A percentile compares a stretch with the other conserved stretches of the same genome.
phyloP scores from a whole-genome alignment of 1,284 basidiomycete species.

The Flammula alnicola region DNA sequence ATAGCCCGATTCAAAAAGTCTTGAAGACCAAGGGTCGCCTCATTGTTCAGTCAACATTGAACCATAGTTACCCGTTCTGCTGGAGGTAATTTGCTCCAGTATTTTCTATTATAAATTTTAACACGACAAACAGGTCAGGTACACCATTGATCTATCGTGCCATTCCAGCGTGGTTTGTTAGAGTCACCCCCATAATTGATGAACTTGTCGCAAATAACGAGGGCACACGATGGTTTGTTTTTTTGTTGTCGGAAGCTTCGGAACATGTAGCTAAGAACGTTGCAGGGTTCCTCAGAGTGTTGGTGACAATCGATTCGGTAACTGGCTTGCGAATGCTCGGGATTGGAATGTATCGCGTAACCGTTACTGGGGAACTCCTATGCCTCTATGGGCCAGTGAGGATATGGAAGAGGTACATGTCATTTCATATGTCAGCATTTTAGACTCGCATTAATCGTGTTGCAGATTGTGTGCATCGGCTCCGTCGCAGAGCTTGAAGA shows the following conservation, averaged over 20 bases:
- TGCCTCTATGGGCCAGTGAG: slow-evolving; percentile 96
- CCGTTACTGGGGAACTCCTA: slow-evolving; percentile 98
- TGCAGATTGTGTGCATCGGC: slow-evolving; percentile 83
- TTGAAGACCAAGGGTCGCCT: slow-evolving; percentile 89
- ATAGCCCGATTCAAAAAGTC: slow-evolving; percentile 92
- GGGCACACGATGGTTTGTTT: slow-evolving; percentile 82
- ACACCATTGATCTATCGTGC: slow-evolving; percentile 98
- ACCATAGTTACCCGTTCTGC: slow-evolving; percentile 97
- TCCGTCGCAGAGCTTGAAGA: slow-evolving; percentile 90
- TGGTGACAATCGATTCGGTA: slow-evolving; percentile 93
- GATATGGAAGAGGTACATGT: slow-evolving; percentile 84
- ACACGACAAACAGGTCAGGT: slow-evolving; percentile 66
- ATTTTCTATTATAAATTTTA: background rate
- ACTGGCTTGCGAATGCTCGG: slow-evolving; percentile 96
- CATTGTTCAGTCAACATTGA: slow-evolving; percentile 86
- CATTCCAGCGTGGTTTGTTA: slow-evolving; percentile 96
- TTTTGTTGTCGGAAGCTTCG: background rate
- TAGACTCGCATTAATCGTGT: slow-evolving; percentile 5
- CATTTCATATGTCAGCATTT: background rate
- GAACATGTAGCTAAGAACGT: background rate
- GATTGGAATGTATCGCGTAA: slow-evolving; percentile 99
- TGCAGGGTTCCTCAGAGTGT: slow-evolving; percentile 93
- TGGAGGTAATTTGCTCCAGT: slow-evolving; percentile 71
- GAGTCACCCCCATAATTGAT: slow-evolving; percentile 85
- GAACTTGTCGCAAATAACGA: slow-evolving; percentile 91